Evolutionary conservation across 164 flowering plant genomes (phyloP).

Genomic region (Akebia trifoliata): DNA sequence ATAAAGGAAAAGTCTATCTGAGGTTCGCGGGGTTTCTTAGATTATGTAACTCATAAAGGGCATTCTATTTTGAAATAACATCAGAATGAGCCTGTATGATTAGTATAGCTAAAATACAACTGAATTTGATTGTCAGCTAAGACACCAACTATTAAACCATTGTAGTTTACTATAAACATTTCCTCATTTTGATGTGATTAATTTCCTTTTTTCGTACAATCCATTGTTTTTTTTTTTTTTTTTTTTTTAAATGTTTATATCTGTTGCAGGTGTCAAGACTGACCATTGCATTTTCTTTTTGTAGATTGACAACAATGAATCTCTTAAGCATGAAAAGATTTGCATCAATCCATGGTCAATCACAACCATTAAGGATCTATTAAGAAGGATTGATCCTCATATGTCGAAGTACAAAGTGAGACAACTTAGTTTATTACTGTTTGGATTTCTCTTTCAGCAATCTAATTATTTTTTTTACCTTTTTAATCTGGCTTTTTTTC

Average conservation of each 20-base stretch:
- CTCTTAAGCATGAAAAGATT: conserved; percentile 17
- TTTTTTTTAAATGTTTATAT: neutral
- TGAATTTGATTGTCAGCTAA: too few relatives aligned
- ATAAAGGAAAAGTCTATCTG: neutral
- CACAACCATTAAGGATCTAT: conserved; percentile 41
- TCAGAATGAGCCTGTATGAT: neutral
- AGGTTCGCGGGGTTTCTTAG: neutral
- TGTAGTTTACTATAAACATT: too few relatives aligned
- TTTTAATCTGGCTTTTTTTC: conserved; percentile 15
- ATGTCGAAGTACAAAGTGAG: conserved; percentile 65
- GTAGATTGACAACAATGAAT: conserved; percentile 28
- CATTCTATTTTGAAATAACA: neutral
- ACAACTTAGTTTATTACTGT: conserved; percentile 8
- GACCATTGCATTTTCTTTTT: conserved; percentile 11
- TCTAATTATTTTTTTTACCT: neutral
- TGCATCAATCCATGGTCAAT: conserved; percentile 70
- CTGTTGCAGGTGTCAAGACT: neutral
- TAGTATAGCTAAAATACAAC: too few relatives aligned
- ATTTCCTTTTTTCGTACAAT: neutral
- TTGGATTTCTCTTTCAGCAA: neutral
- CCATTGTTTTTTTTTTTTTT: neutral
- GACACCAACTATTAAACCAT: too few relatives aligned
- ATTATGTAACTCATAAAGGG: neutral
- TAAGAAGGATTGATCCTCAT: conserved; percentile 42
- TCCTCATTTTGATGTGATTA: too few relatives aligned